Conservation (phyloP, 2,329 filamentous ascomycete genomes). For the Xylaria sp. region DNA sequence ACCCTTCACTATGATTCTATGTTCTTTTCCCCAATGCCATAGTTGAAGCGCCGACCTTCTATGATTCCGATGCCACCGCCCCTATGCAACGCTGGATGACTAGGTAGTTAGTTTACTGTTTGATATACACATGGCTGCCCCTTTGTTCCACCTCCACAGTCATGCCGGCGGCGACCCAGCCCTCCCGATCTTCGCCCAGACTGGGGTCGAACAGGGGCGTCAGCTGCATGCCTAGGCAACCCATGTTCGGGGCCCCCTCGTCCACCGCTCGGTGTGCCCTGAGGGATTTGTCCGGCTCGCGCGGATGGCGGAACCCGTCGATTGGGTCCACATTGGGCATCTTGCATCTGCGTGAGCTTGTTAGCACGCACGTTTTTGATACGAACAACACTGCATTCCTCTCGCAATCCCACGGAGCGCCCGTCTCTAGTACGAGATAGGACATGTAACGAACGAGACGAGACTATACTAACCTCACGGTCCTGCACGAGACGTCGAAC, state of each 20-base stretch:
- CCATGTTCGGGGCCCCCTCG: constrained; percentile 56
- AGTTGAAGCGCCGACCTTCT: background rate
- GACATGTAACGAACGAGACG: background rate
- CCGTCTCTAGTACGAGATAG: background rate
- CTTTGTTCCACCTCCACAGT: constrained; percentile 51
- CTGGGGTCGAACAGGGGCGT: constrained; percentile 54
- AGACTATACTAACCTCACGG: constrained; percentile 54
- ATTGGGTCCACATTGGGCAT: constrained; percentile 70
- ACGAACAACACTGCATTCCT: too few species aligned
- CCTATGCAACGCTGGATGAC: background rate
- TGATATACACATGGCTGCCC: constrained; percentile 49
- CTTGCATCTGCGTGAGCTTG: constrained; percentile 54
- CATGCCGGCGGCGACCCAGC: constrained; percentile 60
- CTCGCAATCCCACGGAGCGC: background rate
- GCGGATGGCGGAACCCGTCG: constrained; percentile 57
- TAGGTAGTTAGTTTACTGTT: constrained; percentile 29
- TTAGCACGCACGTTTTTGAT: background rate
- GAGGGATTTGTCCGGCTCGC: constrained; percentile 62
- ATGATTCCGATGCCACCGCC: background rate
- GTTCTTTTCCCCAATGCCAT: background rate
- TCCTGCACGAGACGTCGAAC: constrained; percentile 65
- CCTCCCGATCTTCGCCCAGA: constrained; percentile 38
- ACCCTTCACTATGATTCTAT: too few species aligned
- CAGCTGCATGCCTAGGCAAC: constrained; percentile 68
- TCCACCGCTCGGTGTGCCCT: constrained; percentile 63